Conservation (phyloP, 2,329 filamentous ascomycete genomes). For the Colletotrichum noveboracense region DNA sequence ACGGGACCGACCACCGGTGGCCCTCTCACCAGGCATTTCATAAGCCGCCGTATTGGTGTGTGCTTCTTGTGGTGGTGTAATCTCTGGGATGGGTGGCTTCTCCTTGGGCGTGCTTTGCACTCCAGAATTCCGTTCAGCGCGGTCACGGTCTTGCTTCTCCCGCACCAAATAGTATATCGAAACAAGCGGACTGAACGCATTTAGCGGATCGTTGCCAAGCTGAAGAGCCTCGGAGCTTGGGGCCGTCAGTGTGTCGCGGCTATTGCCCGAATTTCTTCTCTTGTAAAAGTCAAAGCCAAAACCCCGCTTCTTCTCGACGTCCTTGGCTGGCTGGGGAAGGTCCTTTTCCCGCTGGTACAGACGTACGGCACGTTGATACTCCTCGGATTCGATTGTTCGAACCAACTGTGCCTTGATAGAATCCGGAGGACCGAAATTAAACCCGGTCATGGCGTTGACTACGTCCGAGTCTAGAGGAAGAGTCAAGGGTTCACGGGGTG, state of each 20-base stretch:
- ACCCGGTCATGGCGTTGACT: conserved; percentile 93
- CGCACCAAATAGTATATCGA: conserved; percentile 97
- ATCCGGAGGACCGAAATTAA: conserved; percentile 92
- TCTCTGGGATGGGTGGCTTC: conserved; percentile 67
- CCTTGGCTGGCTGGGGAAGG: conserved; percentile 59
- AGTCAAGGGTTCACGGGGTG: conserved; percentile 81
- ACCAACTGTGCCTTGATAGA: conserved; percentile 82
- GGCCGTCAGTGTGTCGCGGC: conserved; percentile 82
- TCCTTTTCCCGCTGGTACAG: conserved; percentile 72
- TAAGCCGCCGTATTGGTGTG: conserved; percentile 87
- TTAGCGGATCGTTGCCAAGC: conserved; percentile 84
- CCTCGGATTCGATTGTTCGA: conserved; percentile 88
- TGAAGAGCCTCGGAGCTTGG: conserved; percentile 88
- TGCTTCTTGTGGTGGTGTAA: conserved; percentile 82
- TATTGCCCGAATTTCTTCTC: conserved; percentile 85
- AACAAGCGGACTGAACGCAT: conserved; percentile 89
- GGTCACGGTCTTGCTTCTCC: conserved; percentile 89
- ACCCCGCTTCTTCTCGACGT: conserved; percentile 82
- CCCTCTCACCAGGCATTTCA: conserved; percentile 88
- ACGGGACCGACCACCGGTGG: conserved; percentile 81
- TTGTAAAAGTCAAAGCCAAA: conserved; percentile 98
- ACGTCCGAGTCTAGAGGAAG: conserved; percentile 84
- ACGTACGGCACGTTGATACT: conserved; percentile 87
- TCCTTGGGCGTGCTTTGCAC: conserved; percentile 43
- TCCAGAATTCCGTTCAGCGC: conserved; percentile 51